Percentiles rank a stretch among this genome's conserved stretches.
These are phyloP conservation scores for Saccharomyces mikatae DNA, from an alignment of 805 yeast genomes.

Conservation along the genomic window DNA sequence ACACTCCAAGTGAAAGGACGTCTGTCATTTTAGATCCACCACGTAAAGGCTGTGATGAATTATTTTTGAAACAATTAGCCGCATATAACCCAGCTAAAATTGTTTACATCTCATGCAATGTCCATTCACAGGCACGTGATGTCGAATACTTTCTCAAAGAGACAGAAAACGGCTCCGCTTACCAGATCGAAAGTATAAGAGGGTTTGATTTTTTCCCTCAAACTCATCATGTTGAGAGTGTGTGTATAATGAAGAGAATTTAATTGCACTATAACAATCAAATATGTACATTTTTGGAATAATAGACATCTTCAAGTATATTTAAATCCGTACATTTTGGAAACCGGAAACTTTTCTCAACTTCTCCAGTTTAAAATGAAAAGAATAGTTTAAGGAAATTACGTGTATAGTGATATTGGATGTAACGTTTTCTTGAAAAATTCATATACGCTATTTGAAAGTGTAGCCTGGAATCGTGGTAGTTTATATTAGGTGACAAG, in stretches of 20 bases:
- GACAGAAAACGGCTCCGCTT: slow-evolving; percentile 53
- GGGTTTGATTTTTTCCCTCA: slow-evolving; percentile 98
- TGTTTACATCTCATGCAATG: slow-evolving; percentile 95
- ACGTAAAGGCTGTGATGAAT: slow-evolving; percentile 90
- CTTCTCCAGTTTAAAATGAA: too few relatives aligned
- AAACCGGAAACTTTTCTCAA: background rate
- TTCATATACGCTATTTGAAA: background rate
- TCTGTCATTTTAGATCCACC: slow-evolving; percentile 95
- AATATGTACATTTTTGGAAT: background rate
- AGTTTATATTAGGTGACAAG: background rate
- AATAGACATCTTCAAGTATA: background rate
- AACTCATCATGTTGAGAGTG: slow-evolving; percentile 86
- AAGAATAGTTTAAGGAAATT: too few relatives aligned
- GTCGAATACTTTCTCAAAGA: slow-evolving; percentile 69
- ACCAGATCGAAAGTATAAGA: slow-evolving; percentile 70
- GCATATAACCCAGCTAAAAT: slow-evolving; percentile 76
- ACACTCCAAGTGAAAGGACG: slow-evolving; percentile 67
- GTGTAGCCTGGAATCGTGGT: background rate
- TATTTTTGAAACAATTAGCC: slow-evolving; percentile 76
- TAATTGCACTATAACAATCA: background rate
- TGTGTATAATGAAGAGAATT: slow-evolving; percentile 53
- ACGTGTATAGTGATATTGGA: background rate
- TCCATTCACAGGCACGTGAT: slow-evolving; percentile 95
- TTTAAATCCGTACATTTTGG: background rate
- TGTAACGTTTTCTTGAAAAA: background rate